Evolutionary conservation across 73 alveolate genomes (phyloP).

Genomic region (Blepharisma japonicum): DNA sequence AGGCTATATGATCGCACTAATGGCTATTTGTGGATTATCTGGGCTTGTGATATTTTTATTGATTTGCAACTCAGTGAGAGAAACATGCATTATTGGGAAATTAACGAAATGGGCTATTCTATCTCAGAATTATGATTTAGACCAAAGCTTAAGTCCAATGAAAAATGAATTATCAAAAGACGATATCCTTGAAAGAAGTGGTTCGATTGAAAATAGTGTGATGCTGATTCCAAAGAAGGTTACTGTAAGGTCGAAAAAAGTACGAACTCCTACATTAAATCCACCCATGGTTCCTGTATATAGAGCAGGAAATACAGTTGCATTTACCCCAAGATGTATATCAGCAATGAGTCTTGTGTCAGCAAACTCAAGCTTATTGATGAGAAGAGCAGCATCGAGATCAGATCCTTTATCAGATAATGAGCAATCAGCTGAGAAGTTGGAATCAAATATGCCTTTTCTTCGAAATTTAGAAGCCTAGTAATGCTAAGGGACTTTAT

Average conservation of each 20-base stretch:
- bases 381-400: too few species aligned
- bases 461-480: too few species aligned
- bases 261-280: conserved; percentile 3
- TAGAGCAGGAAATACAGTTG: neutral
- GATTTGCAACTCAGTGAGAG: conserved; percentile 10
- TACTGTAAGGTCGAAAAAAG: neutral
- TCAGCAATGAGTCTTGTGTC: neutral
- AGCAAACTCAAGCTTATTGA: too few species aligned
- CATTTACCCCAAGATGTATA: neutral
- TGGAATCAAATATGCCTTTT: too few species aligned
- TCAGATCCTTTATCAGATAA: too few species aligned
- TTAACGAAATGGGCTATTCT: conserved; percentile 1
- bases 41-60: conserved; percentile 20
- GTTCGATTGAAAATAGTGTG: neutral
- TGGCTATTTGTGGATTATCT: conserved; percentile 4
- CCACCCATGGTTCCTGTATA: neutral
- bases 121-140: neutral
- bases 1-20: conserved; percentile 19
- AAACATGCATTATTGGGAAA: neutral
- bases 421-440: too few species aligned
- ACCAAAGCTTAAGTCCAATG: neutral
- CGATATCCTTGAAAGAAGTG: neutral
- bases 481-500: too few species aligned
- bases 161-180: neutral
- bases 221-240: neutral